These are phyloP conservation scores for Gaultheria prostrata DNA, from an alignment of 148 eudicot genomes.

Conservation along the genomic window DNA sequence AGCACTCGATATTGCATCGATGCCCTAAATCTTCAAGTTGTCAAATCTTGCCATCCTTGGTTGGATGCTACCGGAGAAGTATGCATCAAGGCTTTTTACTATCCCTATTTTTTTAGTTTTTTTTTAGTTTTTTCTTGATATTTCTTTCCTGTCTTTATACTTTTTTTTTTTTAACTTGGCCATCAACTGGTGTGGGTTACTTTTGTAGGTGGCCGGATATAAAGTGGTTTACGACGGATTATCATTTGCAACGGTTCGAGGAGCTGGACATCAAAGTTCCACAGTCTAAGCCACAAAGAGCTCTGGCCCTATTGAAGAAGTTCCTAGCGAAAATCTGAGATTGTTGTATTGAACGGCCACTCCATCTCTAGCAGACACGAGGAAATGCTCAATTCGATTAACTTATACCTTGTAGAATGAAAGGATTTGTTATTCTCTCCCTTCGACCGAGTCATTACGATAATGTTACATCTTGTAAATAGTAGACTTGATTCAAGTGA, in stretches of 20 bases:
- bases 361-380: no score
- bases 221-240: conserved; percentile 16
- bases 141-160: background rate
- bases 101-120: background rate
- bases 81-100: background rate
- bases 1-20: conserved; percentile 24
- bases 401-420: no score
- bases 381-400: no score
- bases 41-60: conserved; percentile 29
- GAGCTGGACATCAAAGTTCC: conserved; percentile 9
- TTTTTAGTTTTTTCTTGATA: background rate
- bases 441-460: no score
- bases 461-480: no score
- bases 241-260: background rate
- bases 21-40: conserved; percentile 22
- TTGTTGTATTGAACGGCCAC: no score
- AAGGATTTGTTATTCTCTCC: no score
- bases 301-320: background rate
- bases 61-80: conserved; percentile 17
- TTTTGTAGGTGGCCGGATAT: conserved; percentile 19
- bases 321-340: background rate
- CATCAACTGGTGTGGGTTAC: background rate
- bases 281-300: background rate
- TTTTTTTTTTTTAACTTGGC: no score
- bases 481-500: no score